Evolutionary conservation across 78 protist species (phyloP), one percentile per base, ranked within the genome.

Genomic region (Dictyostelium intermedium): DNA sequence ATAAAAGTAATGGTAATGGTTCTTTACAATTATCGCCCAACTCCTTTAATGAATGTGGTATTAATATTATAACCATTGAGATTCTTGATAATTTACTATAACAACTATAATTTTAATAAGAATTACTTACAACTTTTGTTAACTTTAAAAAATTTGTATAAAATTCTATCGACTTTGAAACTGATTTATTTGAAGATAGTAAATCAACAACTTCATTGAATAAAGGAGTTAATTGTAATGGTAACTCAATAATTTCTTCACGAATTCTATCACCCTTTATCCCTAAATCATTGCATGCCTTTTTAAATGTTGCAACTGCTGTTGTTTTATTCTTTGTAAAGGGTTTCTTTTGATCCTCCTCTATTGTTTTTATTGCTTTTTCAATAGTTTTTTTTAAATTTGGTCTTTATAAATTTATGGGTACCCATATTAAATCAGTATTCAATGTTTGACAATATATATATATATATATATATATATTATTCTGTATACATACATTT

Each of bases 261-360:
- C 93, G 80, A 63, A 87, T 87, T 39, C 50, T 87, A 5, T 87
- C 93, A 87, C 93, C 93, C 45, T 43, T 35, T 16, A 87, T 87
- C 37, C 85, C 85, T 37, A 87, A n/a, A 79, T 87, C 93, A 8
- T 5, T n/a, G 30, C 93, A 87, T 20, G 93, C 84, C 23, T 78
- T 87, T 76, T 87, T 87, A 25, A 78, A 87, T 47, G 78, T 30
- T 18, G 23, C 3, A 5, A 47, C 25, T 63, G 93, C 56, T n/a
- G 82, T 32, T 32, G 60, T 18, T 79, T 69, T 87, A 47, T 41
- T 61, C 30, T 87, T 87, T 37, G 7, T 39, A 43, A 10, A 66
- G 41, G 82, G 79, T 63, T 39, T 87, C 11, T 63, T 50, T 60
- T 23, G 63, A 63, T 20, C 37, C 18, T 87, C 93, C 8, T 87